Evolutionary conservation across 2,329 filamentous ascomycete genomes (phyloP).

Genomic region (Beauveria brongniartii): DNA sequence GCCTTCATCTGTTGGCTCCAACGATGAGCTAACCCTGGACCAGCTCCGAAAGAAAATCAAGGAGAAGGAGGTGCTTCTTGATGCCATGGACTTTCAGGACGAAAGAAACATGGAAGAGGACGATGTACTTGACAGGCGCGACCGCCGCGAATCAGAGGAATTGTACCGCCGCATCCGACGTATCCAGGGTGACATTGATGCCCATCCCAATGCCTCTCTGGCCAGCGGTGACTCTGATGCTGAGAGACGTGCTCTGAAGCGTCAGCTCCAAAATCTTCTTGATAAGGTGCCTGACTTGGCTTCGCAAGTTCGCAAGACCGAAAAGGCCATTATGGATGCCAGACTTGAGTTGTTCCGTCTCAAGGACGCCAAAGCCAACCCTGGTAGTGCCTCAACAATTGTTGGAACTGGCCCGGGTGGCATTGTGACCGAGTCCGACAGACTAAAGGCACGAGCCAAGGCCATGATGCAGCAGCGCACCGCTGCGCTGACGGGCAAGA

Average conservation of each 20-base stretch:
- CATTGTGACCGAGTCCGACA: slow-evolving; percentile 82
- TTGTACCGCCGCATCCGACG: slow-evolving; percentile 86
- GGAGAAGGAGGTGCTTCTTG: slow-evolving; percentile 88
- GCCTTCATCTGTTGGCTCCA: slow-evolving; percentile 59
- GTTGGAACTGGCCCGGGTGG: slow-evolving; percentile 91
- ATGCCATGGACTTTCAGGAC: slow-evolving; percentile 94
- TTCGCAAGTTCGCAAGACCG: slow-evolving; percentile 82
- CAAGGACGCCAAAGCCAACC: slow-evolving; percentile 86
- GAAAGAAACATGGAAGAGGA: slow-evolving; percentile 87
- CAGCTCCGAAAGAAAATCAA: slow-evolving; percentile 87
- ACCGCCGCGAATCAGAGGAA: slow-evolving; percentile 87
- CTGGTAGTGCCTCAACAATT: slow-evolving; percentile 69
- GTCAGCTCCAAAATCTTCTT: slow-evolving; percentile 79
- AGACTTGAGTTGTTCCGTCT: slow-evolving; percentile 88
- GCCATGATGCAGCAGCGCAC: slow-evolving; percentile 99
- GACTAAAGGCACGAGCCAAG: slow-evolving; percentile 88
- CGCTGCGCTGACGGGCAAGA: slow-evolving; percentile 82
- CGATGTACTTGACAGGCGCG: slow-evolving; percentile 80
- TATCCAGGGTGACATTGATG: slow-evolving; percentile 90
- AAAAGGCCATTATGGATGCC: slow-evolving; percentile 87
- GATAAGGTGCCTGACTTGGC: slow-evolving; percentile 89
- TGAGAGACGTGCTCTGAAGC: slow-evolving; percentile 75
- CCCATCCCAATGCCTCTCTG: slow-evolving; percentile 68
- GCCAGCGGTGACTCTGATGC: slow-evolving; percentile 74
- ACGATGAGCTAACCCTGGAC: slow-evolving; percentile 77